Conservation (phyloP, 345 rosid genomes). For the Kernera saxatilis region DNA sequence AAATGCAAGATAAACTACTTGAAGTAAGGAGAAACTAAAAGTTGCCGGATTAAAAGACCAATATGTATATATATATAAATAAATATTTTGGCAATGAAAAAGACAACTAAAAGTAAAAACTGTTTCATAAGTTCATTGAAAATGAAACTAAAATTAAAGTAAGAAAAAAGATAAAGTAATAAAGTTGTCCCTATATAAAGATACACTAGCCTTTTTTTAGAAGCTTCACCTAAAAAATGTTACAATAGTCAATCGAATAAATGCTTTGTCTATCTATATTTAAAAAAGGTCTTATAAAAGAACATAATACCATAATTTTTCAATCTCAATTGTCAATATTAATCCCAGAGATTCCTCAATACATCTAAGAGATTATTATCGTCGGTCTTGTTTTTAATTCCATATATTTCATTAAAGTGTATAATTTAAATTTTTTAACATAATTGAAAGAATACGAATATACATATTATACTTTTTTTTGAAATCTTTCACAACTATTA, state of each 20-base stretch:
- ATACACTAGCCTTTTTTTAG: slow-evolving; percentile 21
- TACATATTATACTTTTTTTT: background rate
- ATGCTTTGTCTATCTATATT: slow-evolving; percentile 22
- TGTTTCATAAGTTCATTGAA: slow-evolving; percentile 14
- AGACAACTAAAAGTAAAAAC: slow-evolving; percentile 15
- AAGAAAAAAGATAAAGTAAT: slow-evolving; percentile 21
- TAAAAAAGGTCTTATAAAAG: slow-evolving; percentile 1
- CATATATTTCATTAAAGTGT: background rate
- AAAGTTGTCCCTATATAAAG: slow-evolving; percentile 32
- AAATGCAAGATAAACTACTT: slow-evolving; percentile 18
- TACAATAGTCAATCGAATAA: slow-evolving; percentile 33
- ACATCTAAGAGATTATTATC: background rate
- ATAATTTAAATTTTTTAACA: background rate
- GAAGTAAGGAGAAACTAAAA: slow-evolving; percentile 19
- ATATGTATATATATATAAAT: background rate
- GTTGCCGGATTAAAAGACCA: background rate
- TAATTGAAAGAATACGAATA: background rate
- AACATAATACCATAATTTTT: slow-evolving; percentile 14
- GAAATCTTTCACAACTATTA: background rate
- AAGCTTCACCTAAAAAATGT: slow-evolving; percentile 33
- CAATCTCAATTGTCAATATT: background rate
- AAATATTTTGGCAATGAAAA: background rate
- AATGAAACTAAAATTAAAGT: slow-evolving; percentile 22
- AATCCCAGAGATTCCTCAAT: background rate
- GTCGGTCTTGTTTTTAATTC: background rate